Evolutionary conservation across 1,284 basidiomycete species (phyloP), one percentile per base, ranked within the genome.

Genomic region (Testicularia cyperi): DNA sequence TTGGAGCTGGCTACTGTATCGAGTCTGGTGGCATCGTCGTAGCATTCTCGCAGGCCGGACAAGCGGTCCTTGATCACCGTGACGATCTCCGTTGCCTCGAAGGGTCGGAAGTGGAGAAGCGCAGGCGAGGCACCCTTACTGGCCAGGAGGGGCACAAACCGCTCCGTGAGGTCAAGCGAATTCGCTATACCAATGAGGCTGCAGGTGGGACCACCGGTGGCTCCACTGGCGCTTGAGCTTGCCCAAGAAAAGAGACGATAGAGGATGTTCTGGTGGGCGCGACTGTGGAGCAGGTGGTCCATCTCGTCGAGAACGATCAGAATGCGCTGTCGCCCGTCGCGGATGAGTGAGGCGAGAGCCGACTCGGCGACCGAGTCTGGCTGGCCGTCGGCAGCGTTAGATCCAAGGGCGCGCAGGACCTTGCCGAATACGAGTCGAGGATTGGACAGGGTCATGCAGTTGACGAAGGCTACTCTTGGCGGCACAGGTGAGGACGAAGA

Each of bases 231-330:
- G 22, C 34, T 23, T 25, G 18, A 25, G 47, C 57, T 38, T 15
- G 55, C 63, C 57, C 65, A 70, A 15, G 60, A 69, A 31, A 79
- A 77, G 41, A 79, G 65, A 23, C 70, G 58, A 49, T 78, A 67
- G 37, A 78, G 69, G n/a, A 79, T 55, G 45, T 66, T 77, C 42
- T 65, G 74, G 44, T 66, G 71, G 13, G 51, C 68, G 16, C 44
- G 67, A 10, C 65, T 61, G 33, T 70, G 67, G 9, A 77, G 57
- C 23, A 79, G 61, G 38, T 78, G 77, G 48, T 79, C 79, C 52
- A 79, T 77, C 61, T 80, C 79, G 55, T 80, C 79, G 28, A 80
- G 72, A 7, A 80, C 70, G 27, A 80, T 68, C 8, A 79, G 62
- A 33, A 58, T 58, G 39, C 46, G 46, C 34, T 54, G 49, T 19